Base-by-base conservation (phyloP, 2,329 filamentous ascomycete genomes). In the Fusarium sterilihyphosum region DNA sequence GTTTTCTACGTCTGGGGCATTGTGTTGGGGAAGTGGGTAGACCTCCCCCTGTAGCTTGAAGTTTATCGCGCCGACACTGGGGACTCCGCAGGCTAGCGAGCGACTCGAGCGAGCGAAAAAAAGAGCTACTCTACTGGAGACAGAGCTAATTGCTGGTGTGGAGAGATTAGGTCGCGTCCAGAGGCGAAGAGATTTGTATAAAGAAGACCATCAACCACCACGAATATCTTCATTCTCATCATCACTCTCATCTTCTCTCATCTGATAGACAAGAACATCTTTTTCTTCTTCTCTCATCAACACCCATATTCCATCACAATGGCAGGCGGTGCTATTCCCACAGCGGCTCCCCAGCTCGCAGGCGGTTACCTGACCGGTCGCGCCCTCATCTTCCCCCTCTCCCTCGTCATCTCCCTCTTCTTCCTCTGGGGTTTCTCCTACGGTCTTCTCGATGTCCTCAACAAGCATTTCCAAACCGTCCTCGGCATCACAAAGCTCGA, bases 331-430 rank as follows among this genome's bases (percentile, higher is more conserved):
- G 61, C 56, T 61, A 76, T 78, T 29, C 76, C 76, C 7, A 67
- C 70, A 47, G 74, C 73, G 57, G 64, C 76, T 26, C 76, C 76
- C 35, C 65, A 73, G 46, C 35, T 78, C 18, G 74, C 76, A 12
- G 76, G 76, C 57, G 76, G 76, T 60, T 77, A 75, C 70, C 56
- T 78, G 14, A 78, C 43, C 4, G 76, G 76, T 38, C 76, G 76
- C 50, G 76, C 74, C 11, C 76, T 78, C 24, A 85, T 94, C 63
- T 88, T 88, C 68, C 92, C 92, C 9, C 86, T 94, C 61, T 84
- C 85, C 70, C 86, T 94, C n/a, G 83, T 85, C 71, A 86, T 85
- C 57, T 80, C 84, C 52, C 80, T 86, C 53, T 86, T 86, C 79
- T 86, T 86, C 78, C 82, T 86, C 66, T 86, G 84, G 85, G 85